These are phyloP conservation scores for Candida chilensis DNA, from an alignment of 805 yeast species.

Conservation along the genomic window DNA sequence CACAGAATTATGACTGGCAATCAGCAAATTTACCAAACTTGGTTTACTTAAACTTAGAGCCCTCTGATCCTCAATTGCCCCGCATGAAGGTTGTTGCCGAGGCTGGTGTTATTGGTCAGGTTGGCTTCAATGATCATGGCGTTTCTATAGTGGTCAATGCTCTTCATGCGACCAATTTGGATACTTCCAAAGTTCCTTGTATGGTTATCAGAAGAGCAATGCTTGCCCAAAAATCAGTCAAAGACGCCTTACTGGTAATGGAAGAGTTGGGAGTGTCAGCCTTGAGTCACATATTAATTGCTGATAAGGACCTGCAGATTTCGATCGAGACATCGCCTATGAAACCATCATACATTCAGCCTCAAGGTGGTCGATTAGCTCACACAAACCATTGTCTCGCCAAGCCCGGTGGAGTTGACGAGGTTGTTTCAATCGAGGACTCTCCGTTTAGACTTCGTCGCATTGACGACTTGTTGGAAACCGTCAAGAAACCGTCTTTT, in stretches of 20 bases:
- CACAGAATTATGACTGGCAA: slow-evolving; percentile 6
- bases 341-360: slow-evolving; percentile 2
- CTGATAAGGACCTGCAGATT: slow-evolving; percentile 4
- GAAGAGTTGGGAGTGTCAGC: slow-evolving; percentile 4
- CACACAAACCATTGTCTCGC: slow-evolving; percentile 5
- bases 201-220: slow-evolving; percentile 4
- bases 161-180: slow-evolving; percentile 4
- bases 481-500: slow-evolving; percentile 1
- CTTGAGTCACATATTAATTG: slow-evolving; percentile 3
- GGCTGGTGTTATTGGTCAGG: slow-evolving; percentile 5
- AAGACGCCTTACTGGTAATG: slow-evolving; percentile 4
- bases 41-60: slow-evolving; percentile 4
- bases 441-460: slow-evolving; percentile 2
- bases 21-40: slow-evolving; percentile 1
- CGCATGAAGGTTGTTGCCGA: slow-evolving; percentile 5
- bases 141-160: slow-evolving; percentile 5
- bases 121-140: slow-evolving; percentile 5
- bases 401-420: slow-evolving; percentile 2
- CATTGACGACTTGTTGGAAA: slow-evolving; percentile 2
- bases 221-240: slow-evolving; percentile 3
- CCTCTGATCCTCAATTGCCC: slow-evolving; percentile 3
- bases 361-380: slow-evolving; percentile 1
- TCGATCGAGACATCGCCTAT: slow-evolving; percentile 5
- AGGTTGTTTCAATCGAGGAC: background rate
- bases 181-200: slow-evolving; percentile 4